These are phyloP conservation scores for Lactifluus subvellereus DNA, from an alignment of 768 basidiomycete species.

Conservation along the genomic window DNA sequence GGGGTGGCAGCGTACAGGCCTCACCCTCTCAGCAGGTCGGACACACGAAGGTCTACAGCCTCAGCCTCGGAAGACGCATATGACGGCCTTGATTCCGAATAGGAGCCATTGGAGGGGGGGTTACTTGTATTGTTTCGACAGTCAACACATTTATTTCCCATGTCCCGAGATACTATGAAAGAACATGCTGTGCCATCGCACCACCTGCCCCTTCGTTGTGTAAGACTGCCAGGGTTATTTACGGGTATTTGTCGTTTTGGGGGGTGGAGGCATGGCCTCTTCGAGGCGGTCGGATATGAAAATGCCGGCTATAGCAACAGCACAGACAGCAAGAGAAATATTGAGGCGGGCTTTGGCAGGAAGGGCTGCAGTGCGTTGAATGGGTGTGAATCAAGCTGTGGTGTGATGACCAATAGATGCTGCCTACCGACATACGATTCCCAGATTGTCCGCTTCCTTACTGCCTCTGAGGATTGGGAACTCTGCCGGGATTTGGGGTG, in stretches of 20 bases:
- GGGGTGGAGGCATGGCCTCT: conserved; percentile 24
- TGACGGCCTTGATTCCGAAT: conserved; percentile 14
- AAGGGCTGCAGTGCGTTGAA: conserved; percentile 25
- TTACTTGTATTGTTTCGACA: not conserved
- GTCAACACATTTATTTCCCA: not conserved
- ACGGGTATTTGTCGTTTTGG: not conserved
- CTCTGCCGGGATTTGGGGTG: not conserved
- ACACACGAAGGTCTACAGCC: not conserved
- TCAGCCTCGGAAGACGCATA: conserved; percentile 18
- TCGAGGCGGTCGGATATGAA: conserved; percentile 32
- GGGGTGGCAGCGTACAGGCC: not conserved
- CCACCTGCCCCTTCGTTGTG: not conserved
- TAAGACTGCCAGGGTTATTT: not conserved
- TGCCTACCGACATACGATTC: conserved; percentile 40
- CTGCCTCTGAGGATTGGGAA: conserved; percentile 15
- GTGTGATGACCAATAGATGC: not conserved
- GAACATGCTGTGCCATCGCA: not conserved
- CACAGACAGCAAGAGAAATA: conserved; percentile 32
- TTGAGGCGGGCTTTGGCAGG: conserved; percentile 32
- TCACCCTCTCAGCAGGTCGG: conserved; percentile 2
- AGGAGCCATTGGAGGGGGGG: not conserved
- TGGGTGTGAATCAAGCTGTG: conserved; percentile 17
- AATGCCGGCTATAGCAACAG: conserved; percentile 30
- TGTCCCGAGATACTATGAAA: not conserved
- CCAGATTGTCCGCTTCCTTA: conserved; percentile 33